phyloP scores from a whole-genome alignment of 2,329 filamentous ascomycete genomes.

The Calonectria hongkongensis region DNA sequence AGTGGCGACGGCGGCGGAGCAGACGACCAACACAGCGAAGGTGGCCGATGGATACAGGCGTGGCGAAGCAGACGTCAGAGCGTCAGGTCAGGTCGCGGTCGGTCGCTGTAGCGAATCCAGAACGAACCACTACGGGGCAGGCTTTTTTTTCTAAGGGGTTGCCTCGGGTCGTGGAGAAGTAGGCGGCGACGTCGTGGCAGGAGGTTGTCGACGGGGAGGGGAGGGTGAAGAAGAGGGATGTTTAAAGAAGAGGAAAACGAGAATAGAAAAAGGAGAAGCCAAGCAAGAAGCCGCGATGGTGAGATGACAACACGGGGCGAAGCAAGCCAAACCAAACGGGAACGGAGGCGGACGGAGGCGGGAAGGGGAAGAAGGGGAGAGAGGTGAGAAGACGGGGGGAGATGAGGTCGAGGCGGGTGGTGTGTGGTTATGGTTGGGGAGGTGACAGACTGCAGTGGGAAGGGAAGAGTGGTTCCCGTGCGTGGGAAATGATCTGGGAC shows the following conservation, averaged over 20 bases:
- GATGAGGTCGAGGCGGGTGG: constrained; percentile 50
- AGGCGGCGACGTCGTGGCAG: constrained; percentile 15
- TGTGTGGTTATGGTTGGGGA: constrained; percentile 39
- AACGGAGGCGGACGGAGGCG: constrained; percentile 35
- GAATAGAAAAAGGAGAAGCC: constrained; percentile 23
- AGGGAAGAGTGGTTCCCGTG: constrained; percentile 50
- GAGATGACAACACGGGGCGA: constrained; percentile 26
- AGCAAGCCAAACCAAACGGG: constrained; percentile 26
- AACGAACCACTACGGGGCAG: constrained; percentile 26
- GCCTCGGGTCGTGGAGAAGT: constrained; percentile 32
- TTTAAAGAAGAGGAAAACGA: constrained; percentile 23
- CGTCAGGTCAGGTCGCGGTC: constrained; percentile 44
- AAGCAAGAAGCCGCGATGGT: constrained; percentile 26
- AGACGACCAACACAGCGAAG: constrained; percentile 51
- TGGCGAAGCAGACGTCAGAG: constrained; percentile 51
- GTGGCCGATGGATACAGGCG: constrained; percentile 47
- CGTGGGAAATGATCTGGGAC: constrained; percentile 46
- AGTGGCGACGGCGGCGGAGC: constrained; percentile 39
- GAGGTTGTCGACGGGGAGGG: neutral
- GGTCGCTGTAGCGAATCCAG: constrained; percentile 37
- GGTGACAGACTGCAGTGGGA: constrained; percentile 34
- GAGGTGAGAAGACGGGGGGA: constrained; percentile 50
- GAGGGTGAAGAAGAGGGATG: constrained; percentile 17
- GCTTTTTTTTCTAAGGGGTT: constrained; percentile 2
- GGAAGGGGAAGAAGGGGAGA: constrained; percentile 44